Conservation (phyloP, 345 rosid genomes). For the Garcia nutans region DNA sequence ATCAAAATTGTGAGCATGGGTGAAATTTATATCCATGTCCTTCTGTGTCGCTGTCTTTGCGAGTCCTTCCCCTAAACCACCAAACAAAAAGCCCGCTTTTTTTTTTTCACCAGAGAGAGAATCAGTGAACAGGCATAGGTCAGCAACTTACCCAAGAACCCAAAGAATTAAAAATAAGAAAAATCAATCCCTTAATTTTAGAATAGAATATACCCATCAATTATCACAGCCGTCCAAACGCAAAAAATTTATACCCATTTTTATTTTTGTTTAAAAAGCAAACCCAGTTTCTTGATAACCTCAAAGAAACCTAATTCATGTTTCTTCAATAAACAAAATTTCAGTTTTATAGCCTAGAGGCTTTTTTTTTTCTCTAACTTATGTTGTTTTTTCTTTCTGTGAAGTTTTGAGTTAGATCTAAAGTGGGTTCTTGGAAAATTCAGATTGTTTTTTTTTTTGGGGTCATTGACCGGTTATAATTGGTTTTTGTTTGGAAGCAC, state of each 20-base stretch:
- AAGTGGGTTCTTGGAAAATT: neutral
- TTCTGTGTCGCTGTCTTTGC: neutral
- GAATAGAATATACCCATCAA: constrained; percentile 11
- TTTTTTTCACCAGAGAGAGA: too few species aligned
- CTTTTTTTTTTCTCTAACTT: neutral
- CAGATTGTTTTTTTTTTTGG: neutral
- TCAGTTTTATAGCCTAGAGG: too few species aligned
- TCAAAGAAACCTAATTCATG: neutral
- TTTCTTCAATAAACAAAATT: neutral
- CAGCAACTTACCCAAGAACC: neutral
- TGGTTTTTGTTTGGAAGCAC: neutral
- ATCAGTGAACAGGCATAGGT: neutral
- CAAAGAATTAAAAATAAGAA: neutral
- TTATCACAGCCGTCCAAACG: neutral
- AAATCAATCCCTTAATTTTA: neutral
- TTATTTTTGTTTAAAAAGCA: neutral
- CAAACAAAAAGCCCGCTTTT: neutral
- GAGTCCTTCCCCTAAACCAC: neutral
- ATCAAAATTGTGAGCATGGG: too few species aligned
- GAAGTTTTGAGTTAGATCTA: constrained; percentile 14
- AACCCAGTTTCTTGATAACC: neutral
- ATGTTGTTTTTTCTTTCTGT: neutral
- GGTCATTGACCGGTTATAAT: neutral
- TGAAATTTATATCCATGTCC: too few species aligned
- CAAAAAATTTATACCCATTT: neutral